Percentiles rank a stretch among this genome's conserved stretches.
Conservation (phyloP, 495 filamentous ascomycete genomes). For the Aspergillus sparsus region DNA sequence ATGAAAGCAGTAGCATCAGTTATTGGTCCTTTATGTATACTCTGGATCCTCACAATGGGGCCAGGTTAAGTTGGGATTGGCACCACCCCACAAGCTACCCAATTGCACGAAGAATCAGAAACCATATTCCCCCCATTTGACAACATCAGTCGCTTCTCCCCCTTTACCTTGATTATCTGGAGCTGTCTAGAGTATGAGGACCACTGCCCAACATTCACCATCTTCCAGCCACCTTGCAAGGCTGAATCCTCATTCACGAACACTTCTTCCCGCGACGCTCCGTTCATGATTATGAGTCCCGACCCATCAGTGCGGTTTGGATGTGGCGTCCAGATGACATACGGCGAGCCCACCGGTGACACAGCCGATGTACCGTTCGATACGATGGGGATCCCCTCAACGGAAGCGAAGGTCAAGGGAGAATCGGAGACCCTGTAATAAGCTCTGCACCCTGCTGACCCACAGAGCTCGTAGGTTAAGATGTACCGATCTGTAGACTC, state of each 20-base stretch:
- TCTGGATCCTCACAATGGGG: too few relatives aligned
- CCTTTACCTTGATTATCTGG: slow-evolving; percentile 8
- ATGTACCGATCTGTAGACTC: slow-evolving; percentile 4
- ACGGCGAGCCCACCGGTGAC: background rate
- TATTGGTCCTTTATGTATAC: too few relatives aligned
- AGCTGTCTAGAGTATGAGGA: slow-evolving; percentile 16
- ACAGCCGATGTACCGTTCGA: slow-evolving; percentile 3
- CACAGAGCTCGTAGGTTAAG: slow-evolving; percentile 10
- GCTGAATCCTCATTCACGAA: slow-evolving; percentile 19
- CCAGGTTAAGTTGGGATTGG: too few relatives aligned
- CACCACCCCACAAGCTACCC: slow-evolving; percentile 12
- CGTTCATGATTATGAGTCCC: slow-evolving; percentile 13
- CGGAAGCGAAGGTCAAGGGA: slow-evolving; percentile 6
- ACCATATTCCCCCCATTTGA: slow-evolving; percentile 20
- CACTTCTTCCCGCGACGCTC: background rate
- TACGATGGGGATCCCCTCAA: background rate
- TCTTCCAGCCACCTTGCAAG: slow-evolving; percentile 8
- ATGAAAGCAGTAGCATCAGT: too few relatives aligned
- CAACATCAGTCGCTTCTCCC: slow-evolving; percentile 12
- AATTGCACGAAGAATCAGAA: slow-evolving; percentile 1
- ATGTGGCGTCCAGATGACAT: slow-evolving; percentile 14
- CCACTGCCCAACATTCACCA: slow-evolving; percentile 12
- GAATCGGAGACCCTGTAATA: slow-evolving; percentile 3
- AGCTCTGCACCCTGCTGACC: background rate
- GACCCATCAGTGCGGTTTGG: slow-evolving; percentile 15